Conservation (phyloP, 1,284 basidiomycete genomes). For the Xerocomus minutiporus region DNA sequence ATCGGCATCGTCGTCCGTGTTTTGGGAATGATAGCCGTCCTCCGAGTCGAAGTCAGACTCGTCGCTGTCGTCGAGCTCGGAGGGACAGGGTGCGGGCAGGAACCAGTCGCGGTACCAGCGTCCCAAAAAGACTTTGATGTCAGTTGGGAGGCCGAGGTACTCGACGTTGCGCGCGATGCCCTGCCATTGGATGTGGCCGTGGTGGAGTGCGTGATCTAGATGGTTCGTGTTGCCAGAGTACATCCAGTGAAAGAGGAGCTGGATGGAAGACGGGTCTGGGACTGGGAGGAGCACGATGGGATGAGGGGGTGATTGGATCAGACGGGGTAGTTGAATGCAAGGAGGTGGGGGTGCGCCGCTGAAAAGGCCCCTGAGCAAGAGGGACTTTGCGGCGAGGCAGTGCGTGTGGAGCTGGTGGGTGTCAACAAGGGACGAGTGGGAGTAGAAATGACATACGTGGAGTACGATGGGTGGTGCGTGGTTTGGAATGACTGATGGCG, state of each 20-base stretch:
- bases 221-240: conserved; percentile 63
- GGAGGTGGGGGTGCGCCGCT: conserved; percentile 57
- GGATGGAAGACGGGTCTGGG: conserved; percentile 69
- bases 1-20: conserved; percentile 17
- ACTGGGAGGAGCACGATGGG: conserved; percentile 71
- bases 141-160: conserved; percentile 64
- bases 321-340: conserved; percentile 53
- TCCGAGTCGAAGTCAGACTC: conserved; percentile 23
- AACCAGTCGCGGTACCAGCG: conserved; percentile 60
- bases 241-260: conserved; percentile 71
- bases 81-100: conserved; percentile 25
- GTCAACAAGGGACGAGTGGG: background rate
- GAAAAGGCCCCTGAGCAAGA: conserved; percentile 62
- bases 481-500: conserved; percentile 12
- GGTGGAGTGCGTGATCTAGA: conserved; percentile 57
- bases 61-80: conserved; percentile 16
- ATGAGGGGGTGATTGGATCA: conserved; percentile 59
- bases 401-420: conserved; percentile 60
- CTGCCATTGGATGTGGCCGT: conserved; percentile 66
- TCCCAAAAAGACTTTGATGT: conserved; percentile 65
- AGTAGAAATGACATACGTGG: conserved; percentile 42
- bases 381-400: conserved; percentile 69
- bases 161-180: conserved; percentile 78
- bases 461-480: conserved; percentile 47
- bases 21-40: conserved; percentile 18